A percentile compares a stretch with the other conserved stretches of the same genome.
These are phyloP conservation scores for Botrytis cinerea DNA, from an alignment of 2,329 filamentous ascomycete species.

Conservation along the genomic window DNA sequence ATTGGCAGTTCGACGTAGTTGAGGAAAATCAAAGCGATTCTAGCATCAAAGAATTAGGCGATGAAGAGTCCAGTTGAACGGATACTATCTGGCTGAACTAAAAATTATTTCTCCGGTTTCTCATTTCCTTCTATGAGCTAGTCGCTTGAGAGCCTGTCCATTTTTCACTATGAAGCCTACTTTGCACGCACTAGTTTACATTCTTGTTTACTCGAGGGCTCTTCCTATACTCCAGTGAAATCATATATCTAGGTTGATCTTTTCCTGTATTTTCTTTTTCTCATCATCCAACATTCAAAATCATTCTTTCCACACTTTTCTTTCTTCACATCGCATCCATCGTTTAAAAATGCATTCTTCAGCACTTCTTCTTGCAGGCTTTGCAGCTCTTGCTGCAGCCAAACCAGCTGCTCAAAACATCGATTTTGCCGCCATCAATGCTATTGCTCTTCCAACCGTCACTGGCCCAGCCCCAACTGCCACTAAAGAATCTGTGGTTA, in stretches of 20 bases:
- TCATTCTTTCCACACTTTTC: neutral
- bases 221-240: neutral
- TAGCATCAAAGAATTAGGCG: neutral
- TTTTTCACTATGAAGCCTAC: neutral
- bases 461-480: slow-evolving; percentile 8
- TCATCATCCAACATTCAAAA: slow-evolving; percentile 15
- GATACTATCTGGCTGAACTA: neutral
- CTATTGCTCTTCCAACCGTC: neutral
- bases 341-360: slow-evolving; percentile 11
- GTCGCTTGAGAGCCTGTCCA: neutral
- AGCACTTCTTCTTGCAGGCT: slow-evolving; percentile 25
- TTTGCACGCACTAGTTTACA: neutral
- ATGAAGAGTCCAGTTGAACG: neutral
- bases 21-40: neutral
- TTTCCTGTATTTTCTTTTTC: neutral
- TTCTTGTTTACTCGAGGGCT: neutral
- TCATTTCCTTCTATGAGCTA: neutral
- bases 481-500: neutral
- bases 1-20: neutral
- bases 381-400: slow-evolving; percentile 28
- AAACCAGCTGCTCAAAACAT: slow-evolving; percentile 28
- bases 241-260: slow-evolving; percentile 13
- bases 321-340: slow-evolving; percentile 21
- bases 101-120: neutral
- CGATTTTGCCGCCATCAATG: slow-evolving; percentile 25